Evolutionary conservation across 2,329 filamentous ascomycete genomes (phyloP), one percentile per base, ranked within the genome.

Genomic region (Alternaria triticina): DNA sequence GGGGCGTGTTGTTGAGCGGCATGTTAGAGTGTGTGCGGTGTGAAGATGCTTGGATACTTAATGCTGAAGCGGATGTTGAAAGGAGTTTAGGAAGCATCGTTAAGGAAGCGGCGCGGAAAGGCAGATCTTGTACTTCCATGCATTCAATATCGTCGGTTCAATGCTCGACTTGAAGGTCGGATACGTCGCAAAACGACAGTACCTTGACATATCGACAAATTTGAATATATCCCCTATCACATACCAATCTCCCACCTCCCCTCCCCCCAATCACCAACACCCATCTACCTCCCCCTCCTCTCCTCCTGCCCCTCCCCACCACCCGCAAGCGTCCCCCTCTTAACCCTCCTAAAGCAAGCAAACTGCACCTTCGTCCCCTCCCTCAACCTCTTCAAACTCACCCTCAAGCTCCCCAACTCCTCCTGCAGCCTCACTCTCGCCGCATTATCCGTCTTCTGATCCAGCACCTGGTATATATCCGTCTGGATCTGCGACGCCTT

Each of bases 391-490:
- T 97, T 98, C 69, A 99, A 83, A 49, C 95, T 90, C 54, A 87
- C 90, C 66, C 95, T 88, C 92, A 99, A 94, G 77, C 94, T 93
- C 3, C 93, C 92, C 69, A 99, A 82, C 82, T 98, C 95, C 58
- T 88, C 89, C 82, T 98, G 95, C 70, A 99, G 82, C 64, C 87
- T 86, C 11, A 89, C 87, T 54, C 96, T 86, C 4, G 94, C 94
- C 63, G 93, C 90, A 72, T 96, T 94, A 76, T 97, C 94, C 56
- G 96, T 98, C 54, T 94, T 89, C 63, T 89, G 87, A 78, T 99
- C 96, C 15, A 99, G 84, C 77, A 96, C 93, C 68, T 96, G 88
- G 80, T 98, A 99, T 51, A 99, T 95, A 78, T 94, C 89, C 71
- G 91, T 91, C 82, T 98, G 96, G 13, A 92, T 86, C 76, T 94